Conservation (phyloP, 129 eudicot genomes). For the Kitagawia praeruptora region DNA sequence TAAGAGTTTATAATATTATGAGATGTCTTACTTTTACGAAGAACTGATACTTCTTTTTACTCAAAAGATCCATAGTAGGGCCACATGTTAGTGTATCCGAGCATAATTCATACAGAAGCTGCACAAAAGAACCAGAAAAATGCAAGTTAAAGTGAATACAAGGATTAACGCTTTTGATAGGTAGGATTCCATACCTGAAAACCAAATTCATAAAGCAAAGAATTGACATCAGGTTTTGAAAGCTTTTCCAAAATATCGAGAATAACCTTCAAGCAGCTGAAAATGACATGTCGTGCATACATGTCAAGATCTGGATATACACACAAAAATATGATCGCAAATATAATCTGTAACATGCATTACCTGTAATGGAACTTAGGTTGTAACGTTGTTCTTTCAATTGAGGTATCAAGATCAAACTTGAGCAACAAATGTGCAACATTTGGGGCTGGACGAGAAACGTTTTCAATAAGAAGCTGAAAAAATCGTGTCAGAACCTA, state of each 20-base stretch:
- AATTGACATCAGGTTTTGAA: conserved; percentile 73
- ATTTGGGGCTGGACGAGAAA: conserved; percentile 91
- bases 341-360: neutral
- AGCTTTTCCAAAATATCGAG: conserved; percentile 82
- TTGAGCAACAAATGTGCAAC: conserved; percentile 71
- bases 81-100: conserved; percentile 72
- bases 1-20: neutral
- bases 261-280: conserved; percentile 93
- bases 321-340: conserved; percentile 7
- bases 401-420: conserved; percentile 78
- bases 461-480: conserved; percentile 90
- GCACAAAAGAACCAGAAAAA: conserved; percentile 23
- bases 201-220: conserved; percentile 88
- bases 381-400: conserved; percentile 80
- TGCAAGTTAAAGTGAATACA: conserved; percentile 1
- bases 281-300: conserved; percentile 4
- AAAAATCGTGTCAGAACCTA: neutral
- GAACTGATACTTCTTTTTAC: conserved; percentile 75
- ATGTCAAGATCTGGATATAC: neutral
- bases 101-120: conserved; percentile 94
- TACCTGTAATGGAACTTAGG: conserved; percentile 93
- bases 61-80: conserved; percentile 76
- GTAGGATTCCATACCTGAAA: conserved; percentile 58
- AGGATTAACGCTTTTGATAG: neutral
- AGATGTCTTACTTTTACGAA: conserved; percentile 60